Conservation (phyloP, 2,329 filamentous ascomycete genomes). For the Neoscytalidium dimidiatum region DNA sequence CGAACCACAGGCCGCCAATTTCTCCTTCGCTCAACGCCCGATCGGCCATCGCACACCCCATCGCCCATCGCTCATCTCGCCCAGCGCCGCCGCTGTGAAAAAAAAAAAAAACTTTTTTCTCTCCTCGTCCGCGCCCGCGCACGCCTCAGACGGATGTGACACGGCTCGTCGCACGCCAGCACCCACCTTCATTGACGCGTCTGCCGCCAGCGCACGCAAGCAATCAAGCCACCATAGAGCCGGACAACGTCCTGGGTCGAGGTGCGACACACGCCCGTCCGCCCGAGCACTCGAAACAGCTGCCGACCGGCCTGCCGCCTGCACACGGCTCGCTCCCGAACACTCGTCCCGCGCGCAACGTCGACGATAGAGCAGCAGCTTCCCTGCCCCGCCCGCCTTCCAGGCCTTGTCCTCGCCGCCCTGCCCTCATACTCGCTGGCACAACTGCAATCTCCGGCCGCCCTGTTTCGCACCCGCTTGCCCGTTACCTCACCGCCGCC, state of each 20-base stretch:
- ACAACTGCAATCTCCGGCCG: slow-evolving; percentile 10
- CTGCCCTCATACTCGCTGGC: neutral
- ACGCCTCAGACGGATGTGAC: slow-evolving; percentile 1
- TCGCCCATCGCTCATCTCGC: neutral
- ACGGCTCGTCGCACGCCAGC: slow-evolving; percentile 11
- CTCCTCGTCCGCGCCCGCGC: neutral
- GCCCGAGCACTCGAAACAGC: slow-evolving; percentile 2
- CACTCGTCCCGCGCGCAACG: slow-evolving; percentile 16
- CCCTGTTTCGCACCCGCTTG: slow-evolving; percentile 1
- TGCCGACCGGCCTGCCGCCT: slow-evolving; percentile 5
- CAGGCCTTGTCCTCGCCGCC: neutral
- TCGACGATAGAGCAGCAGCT: slow-evolving; percentile 13
- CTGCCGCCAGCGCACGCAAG: slow-evolving; percentile 4
- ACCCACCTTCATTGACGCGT: slow-evolving; percentile 2
- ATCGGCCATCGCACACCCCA: neutral
- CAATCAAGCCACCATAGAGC: neutral
- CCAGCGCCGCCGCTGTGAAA: neutral
- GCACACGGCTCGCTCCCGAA: slow-evolving; percentile 16
- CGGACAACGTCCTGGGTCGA: neutral
- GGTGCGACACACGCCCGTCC: neutral
- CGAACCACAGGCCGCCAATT: slow-evolving; percentile 1
- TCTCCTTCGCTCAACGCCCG: neutral
- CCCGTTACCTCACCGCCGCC: neutral
- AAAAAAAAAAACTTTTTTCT: neutral
- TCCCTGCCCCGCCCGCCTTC: neutral